A percentile compares a stretch with the other conserved stretches of the same genome.
phyloP scores from a whole-genome alignment of 2,329 filamentous ascomycete genomes.

The Juglanconis sp. region DNA sequence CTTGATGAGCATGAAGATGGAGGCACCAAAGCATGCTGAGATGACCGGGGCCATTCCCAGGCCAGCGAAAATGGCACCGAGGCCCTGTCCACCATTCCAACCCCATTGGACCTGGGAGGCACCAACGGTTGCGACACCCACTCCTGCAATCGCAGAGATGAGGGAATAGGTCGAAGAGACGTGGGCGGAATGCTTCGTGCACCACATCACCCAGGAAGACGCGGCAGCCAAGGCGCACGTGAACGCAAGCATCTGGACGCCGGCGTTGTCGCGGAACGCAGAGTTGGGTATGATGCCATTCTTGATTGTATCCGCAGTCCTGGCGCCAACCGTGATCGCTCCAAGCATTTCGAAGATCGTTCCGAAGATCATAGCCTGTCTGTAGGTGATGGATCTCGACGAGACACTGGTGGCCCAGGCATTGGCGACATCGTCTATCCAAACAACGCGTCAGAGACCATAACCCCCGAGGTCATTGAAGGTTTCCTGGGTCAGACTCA shows the following conservation, averaged over 20 bases:
- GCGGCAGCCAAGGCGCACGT: constrained; percentile 62
- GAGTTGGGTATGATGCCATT: constrained; percentile 66
- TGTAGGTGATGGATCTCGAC: constrained; percentile 70
- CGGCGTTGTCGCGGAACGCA: constrained; percentile 58
- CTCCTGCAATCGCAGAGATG: constrained; percentile 65
- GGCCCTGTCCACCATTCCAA: constrained; percentile 65
- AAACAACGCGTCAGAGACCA: neutral
- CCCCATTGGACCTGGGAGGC: constrained; percentile 63
- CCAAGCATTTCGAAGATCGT: constrained; percentile 67
- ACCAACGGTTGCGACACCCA: constrained; percentile 65
- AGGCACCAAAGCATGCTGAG: constrained; percentile 47
- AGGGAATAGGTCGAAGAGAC: constrained; percentile 72
- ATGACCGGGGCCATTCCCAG: constrained; percentile 69
- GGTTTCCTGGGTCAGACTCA: constrained; percentile 33
- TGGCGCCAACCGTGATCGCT: constrained; percentile 63
- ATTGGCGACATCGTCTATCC: constrained; percentile 78
- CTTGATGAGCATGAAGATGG: constrained; percentile 29
- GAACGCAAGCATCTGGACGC: constrained; percentile 67
- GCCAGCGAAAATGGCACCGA: constrained; percentile 70
- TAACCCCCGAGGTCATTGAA: neutral
- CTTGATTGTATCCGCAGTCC: constrained; percentile 76
- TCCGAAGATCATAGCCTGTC: constrained; percentile 65
- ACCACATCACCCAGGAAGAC: constrained; percentile 77
- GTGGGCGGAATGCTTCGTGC: constrained; percentile 69
- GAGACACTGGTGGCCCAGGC: constrained; percentile 79